These are phyloP conservation scores for Penicillium sp. DNA, from an alignment of 2,329 filamentous ascomycete genomes.

Conservation along the genomic window DNA sequence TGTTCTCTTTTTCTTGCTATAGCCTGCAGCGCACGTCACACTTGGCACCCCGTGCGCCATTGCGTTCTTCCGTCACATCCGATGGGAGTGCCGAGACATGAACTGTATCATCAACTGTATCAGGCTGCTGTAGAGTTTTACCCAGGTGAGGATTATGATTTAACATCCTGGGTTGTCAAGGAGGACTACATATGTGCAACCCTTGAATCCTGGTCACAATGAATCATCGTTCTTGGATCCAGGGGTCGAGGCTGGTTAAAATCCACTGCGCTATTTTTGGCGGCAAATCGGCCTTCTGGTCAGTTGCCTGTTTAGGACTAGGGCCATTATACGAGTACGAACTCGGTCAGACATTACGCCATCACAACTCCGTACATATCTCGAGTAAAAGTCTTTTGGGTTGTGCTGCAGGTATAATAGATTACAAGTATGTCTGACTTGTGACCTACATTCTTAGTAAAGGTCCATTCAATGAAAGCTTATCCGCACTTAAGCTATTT, in stretches of 20 bases:
- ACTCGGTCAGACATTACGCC: not conserved
- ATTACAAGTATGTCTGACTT: not conserved
- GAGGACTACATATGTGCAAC: not conserved
- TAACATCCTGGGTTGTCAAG: not conserved
- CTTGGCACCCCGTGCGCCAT: conserved; percentile 12
- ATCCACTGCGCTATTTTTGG: conserved; percentile 1
- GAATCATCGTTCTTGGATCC: not conserved
- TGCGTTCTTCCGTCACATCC: conserved; percentile 6
- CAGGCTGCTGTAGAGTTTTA: not conserved
- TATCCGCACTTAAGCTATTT: not conserved
- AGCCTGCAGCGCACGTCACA: conserved; percentile 18
- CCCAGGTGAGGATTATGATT: not conserved
- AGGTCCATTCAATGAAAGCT: too few relatives aligned
- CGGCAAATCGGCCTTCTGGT: conserved; percentile 1
- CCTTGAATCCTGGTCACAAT: not conserved
- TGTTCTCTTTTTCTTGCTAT: not conserved
- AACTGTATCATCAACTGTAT: not conserved
- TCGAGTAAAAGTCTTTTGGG: not conserved
- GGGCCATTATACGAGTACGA: not conserved
- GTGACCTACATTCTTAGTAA: not conserved
- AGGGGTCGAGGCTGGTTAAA: not conserved
- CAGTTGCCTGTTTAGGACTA: conserved; percentile 4
- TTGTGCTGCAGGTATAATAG: not conserved
- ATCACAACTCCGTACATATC: not conserved
- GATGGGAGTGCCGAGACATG: conserved; percentile 3